Evolutionary conservation across 1,284 basidiomycete species (phyloP), one percentile per base, ranked within the genome.

Genomic region (Sporisorium reilianum): DNA sequence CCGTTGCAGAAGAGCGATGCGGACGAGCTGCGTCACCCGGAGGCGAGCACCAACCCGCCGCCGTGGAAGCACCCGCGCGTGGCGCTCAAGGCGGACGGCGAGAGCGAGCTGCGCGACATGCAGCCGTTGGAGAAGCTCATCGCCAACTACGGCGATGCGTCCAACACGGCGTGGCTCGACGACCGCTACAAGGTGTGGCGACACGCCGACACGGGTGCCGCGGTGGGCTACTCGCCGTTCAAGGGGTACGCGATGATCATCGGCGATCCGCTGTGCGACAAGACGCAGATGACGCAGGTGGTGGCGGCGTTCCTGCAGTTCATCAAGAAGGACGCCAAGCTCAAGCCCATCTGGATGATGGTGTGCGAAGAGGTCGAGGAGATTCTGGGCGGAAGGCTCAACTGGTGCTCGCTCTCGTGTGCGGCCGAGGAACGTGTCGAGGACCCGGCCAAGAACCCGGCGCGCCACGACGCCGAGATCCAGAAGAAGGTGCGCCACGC

Each of bases 141-240:
- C 63, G 88, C 88, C 38, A 87, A 88, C 69, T 89, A 89, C 77
- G 88, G 88, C 41, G 88, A 89, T 69, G 87, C 88, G 38, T 87
- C 88, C 64, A 89, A 88, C 78, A 89, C 88, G 20, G 87, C 87
- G 3, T 89, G 88, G 87, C 84, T 88, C 16, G 88, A 89, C 73
- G 87, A 87, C n/a, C 85, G 88, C n/a, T 89, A 88, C 86, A 84
- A 86, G 28, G 84, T 89, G 25, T 89, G 88, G 88, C 85, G 88
- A 42, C 87, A 89, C 69, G 56, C 77, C 14, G 77, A 82, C 23
- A 88, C 87, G 0, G 88, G 88, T 23, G 88, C 87, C 0, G 88
- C 88, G 0, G 83, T 88, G 1, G 88, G 88, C 20, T 89, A 88
- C 76, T 86, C 87, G 40, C 55, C 61, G 44, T 78, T 81, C 56